Evolutionary conservation across 1,139 yeast genomes (phyloP).

Genomic region (Pneumocystis murina): DNA sequence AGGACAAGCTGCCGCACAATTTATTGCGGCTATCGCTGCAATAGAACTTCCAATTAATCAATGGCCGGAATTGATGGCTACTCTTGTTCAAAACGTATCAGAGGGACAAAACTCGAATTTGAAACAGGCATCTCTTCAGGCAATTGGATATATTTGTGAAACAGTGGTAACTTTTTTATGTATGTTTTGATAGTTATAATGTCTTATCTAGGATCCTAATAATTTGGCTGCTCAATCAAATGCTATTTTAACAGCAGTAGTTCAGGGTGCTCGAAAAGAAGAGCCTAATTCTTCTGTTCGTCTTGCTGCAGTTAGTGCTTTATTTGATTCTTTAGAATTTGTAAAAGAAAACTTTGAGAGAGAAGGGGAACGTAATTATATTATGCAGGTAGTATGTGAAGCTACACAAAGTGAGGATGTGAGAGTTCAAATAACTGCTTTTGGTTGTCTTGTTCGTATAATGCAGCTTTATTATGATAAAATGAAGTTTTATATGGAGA

Average conservation of each 20-base stretch:
- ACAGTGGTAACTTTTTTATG: slow-evolving; percentile 31
- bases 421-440: slow-evolving; percentile 84
- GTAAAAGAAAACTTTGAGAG: slow-evolving; percentile 75
- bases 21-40: slow-evolving; percentile 91
- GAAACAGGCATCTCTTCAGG: slow-evolving; percentile 70
- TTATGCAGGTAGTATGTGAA: slow-evolving; percentile 98
- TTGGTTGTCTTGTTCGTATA: slow-evolving; percentile 85
- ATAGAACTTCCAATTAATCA: slow-evolving; percentile 76
- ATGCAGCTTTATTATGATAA: slow-evolving; percentile 77
- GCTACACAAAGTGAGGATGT: slow-evolving; percentile 80
- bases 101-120: slow-evolving; percentile 40
- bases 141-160: slow-evolving; percentile 94
- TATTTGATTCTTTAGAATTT: slow-evolving; percentile 81
- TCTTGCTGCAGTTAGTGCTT: slow-evolving; percentile 79
- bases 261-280: slow-evolving; percentile 80
- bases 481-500: slow-evolving; percentile 94
- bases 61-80: slow-evolving; percentile 77
- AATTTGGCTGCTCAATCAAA: slow-evolving; percentile 73
- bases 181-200: background rate
- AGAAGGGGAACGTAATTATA: slow-evolving; percentile 89
- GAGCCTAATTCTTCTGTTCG: slow-evolving; percentile 67
- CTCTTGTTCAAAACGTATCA: slow-evolving; percentile 72
- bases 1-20: slow-evolving; percentile 80
- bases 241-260: slow-evolving; percentile 86
- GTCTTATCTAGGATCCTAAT: slow-evolving; percentile 42